A percentile compares a stretch with the other conserved stretches of the same genome.
Evolutionary conservation across 352 stramenopile genomes (phyloP).

Genomic region (Pythium aquatile): DNA sequence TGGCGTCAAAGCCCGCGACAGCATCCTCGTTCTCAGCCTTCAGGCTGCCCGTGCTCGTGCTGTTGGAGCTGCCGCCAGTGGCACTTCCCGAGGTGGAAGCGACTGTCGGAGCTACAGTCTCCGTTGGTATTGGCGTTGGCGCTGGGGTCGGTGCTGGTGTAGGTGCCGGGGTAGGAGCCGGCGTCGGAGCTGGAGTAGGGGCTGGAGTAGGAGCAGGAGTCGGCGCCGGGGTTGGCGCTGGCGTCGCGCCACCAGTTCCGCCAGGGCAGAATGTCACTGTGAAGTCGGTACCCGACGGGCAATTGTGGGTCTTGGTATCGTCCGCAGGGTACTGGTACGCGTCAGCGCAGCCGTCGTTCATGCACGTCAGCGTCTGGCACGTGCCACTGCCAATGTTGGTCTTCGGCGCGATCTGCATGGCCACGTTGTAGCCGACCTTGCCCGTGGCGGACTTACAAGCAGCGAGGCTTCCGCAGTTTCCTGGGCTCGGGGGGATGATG

Average conservation of each 20-base stretch:
- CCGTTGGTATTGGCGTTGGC: conserved; percentile 12
- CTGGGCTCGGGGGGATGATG: conserved; percentile 38
- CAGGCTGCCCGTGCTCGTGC: not conserved
- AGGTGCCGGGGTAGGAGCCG: not conserved
- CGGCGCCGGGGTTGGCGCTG: conserved; percentile 8
- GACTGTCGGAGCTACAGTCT: conserved; percentile 3
- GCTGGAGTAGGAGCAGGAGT: conserved; percentile 23
- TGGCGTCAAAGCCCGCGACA: conserved; percentile 2
- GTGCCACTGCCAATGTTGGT: conserved; percentile 39
- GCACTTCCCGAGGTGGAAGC: not conserved
- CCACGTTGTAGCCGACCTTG: conserved; percentile 65
- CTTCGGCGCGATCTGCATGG: conserved; percentile 51
- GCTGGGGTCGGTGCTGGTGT: conserved; percentile 1
- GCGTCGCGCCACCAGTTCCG: conserved; percentile 16
- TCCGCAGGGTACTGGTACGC: conserved; percentile 63
- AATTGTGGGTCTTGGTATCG: conserved; percentile 61
- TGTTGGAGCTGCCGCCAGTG: not conserved
- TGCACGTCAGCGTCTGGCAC: conserved; percentile 46
- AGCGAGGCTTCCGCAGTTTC: conserved; percentile 48
- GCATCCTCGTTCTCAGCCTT: conserved; percentile 20
- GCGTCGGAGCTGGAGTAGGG: not conserved
- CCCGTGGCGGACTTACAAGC: conserved; percentile 45
- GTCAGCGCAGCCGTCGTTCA: conserved; percentile 50
- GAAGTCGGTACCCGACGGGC: conserved; percentile 49
- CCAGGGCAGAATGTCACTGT: conserved; percentile 68